Evolutionary conservation across 75 land plant species (phyloP).

Genomic region (Sequoia sempervirens): DNA sequence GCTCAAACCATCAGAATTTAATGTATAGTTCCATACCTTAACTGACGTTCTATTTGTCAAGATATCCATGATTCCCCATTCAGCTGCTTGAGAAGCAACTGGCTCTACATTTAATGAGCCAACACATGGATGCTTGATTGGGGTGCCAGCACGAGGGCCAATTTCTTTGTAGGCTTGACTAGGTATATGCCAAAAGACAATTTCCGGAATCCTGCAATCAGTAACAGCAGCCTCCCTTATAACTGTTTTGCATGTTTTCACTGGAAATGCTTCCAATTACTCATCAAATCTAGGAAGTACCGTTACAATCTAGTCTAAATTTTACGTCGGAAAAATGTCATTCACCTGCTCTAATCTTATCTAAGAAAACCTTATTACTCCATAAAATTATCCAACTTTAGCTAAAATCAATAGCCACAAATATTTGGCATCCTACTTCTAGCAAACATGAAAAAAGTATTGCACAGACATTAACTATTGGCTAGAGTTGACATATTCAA

Average conservation of each 20-base stretch:
- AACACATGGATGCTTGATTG: conserved; percentile 62
- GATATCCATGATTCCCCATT: conserved; percentile 79
- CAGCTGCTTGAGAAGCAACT: conserved; percentile 73
- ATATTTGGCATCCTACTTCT: background rate
- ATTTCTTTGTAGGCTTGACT: conserved; percentile 57
- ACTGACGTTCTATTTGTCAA: conserved; percentile 63
- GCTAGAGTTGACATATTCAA: background rate
- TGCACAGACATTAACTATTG: background rate
- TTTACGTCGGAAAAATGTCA: background rate
- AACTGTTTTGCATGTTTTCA: background rate
- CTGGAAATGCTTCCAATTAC: background rate
- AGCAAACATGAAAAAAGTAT: background rate
- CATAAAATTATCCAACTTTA: background rate
- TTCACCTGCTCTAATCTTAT: background rate
- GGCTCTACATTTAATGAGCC: conserved; percentile 80
- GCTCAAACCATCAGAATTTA: background rate
- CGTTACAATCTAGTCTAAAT: background rate
- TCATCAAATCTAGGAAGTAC: background rate
- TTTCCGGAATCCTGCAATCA: conserved; percentile 74
- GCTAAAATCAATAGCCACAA: background rate
- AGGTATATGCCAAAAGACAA: conserved; percentile 97
- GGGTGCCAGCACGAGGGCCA: conserved; percentile 25
- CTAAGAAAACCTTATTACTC: background rate
- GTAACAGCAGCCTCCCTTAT: background rate
- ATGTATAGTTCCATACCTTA: conserved; percentile 44